Evolutionary conservation across 495 filamentous ascomycete species (phyloP), one percentile per base, ranked within the genome.

Genomic region (Penicillium silybi): DNA sequence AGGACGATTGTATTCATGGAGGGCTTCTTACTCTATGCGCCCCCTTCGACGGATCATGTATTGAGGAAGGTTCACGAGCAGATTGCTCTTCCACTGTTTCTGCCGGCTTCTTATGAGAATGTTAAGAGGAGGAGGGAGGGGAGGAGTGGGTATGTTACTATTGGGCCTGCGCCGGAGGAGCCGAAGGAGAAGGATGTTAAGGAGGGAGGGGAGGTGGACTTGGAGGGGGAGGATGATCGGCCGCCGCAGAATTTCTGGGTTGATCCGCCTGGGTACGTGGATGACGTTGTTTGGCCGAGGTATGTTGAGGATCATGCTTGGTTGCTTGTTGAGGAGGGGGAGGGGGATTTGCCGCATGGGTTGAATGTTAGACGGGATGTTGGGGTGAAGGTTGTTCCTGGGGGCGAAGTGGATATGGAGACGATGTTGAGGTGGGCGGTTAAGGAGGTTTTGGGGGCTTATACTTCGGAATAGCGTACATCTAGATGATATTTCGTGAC

Each of bases 221-320:
- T 74, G 13, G 61, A 74, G 4, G 59, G 38, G 2, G 69, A 72
- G 41, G 68, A 70, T 61, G 68, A 73, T 61, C 61, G 63, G 11
- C 63, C 74, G 13, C 66, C 82, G 9, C 81, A 83, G 65, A 92
- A 92, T 15, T 97, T 95, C 72, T 98, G 92, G 93, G 78, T 81
- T 17, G 93, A 98, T 66, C 93, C 93, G 2, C 88, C 87, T 1
- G 91, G 89, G 0, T 98, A 97, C 69, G 90, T 97, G 41, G 93
- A 98, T 59, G 79, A 87, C 69, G 79, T 98, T 49, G 93, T 98
- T 3, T 98, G 93, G 93, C 92, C 91, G 23, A 88, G 90, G 53
- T 97, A 96, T 66, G 88, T 87, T 18, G 73, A 76, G 57, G 79
- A 86, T 64, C 90, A 97, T 72, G 66, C 71, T 48, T 90, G 85